Base-by-base conservation (phyloP, 306 rosid species). In the Cercis canadensis region DNA sequence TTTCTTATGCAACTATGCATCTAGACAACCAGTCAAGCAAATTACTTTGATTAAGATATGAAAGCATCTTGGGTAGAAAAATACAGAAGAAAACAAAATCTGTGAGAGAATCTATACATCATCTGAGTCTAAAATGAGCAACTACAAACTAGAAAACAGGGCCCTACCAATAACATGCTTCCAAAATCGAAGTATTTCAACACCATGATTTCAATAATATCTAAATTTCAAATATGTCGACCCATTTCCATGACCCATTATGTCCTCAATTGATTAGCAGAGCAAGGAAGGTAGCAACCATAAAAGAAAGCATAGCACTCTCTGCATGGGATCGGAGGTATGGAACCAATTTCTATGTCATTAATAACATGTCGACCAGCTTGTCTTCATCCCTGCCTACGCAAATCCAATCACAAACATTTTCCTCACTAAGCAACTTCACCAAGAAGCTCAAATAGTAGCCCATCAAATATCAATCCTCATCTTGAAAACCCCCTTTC, bases 191-290 rank as follows among this genome's bases (percentile, higher is more conserved):
- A 67, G 37, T 36, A 61, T 55, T 49, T n/a, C 47, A 51, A 64
- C 56, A 33, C 8, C 21, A 53, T 43, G 56, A 36, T 31, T 45
- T 24, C 21, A 54, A 41, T 47, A 34, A 31, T 72, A 40, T 47
- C 41, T n/a, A 43, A 55, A n/a, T 14, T 8, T 50, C 39, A 51
- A 33, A 17, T 36, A 64, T 80, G 80, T 69, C 11, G 76, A 62
- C 75, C 84, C 84, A 81, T 81, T 40, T 72, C 57, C 65, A 56
- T 72, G 86, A 65, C 88, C 84, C 88, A 82, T 85, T 52, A 6
- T 67, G 50, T 53, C 46, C 76, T 71, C 57, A 77, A 65, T 75
- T 81, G 41, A 54, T 74, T 71, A 16, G 72, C 69, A 62, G 51
- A 80, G 69, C 67, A 56, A 70, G 73, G 53, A 63, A 37, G 43